Evolutionary conservation across 2,329 filamentous ascomycete species (phyloP).

Genomic region (Rugonectria rugulosa): DNA sequence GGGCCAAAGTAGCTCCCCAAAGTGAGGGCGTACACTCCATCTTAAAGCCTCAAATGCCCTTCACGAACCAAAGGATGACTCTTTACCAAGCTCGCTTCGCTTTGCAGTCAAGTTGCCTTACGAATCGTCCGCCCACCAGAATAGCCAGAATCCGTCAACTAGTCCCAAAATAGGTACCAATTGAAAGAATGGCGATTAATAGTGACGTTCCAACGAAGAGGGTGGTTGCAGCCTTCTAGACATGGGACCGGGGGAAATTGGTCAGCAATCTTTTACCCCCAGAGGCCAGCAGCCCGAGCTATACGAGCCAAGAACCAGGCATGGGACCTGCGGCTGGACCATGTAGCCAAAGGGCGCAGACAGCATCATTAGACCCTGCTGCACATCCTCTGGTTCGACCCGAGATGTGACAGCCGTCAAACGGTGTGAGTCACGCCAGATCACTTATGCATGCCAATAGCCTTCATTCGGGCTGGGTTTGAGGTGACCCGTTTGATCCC

Average conservation of each 20-base stretch:
- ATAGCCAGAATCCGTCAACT: conserved; percentile 1
- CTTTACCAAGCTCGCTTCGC: too few relatives aligned
- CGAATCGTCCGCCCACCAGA: conserved; percentile 12
- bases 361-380: too few relatives aligned
- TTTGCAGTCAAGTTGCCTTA: too few relatives aligned
- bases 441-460: background rate
- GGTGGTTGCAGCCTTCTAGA: background rate
- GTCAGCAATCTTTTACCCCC: too few relatives aligned
- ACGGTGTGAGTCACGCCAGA: conserved; percentile 29
- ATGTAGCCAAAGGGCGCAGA: too few relatives aligned
- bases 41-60: conserved; percentile 27
- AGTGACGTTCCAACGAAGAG: background rate
- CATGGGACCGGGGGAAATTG: background rate
- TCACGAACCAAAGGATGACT: conserved; percentile 10
- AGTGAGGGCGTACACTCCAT: conserved; percentile 3
- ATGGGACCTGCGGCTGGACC: too few relatives aligned
- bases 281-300: too few relatives aligned
- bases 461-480: background rate
- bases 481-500: conserved; percentile 9
- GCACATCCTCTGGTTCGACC: too few relatives aligned
- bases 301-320: too few relatives aligned
- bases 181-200: background rate
- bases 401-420: too few relatives aligned
- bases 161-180: background rate
- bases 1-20: too few relatives aligned